Percentiles rank a stretch among this genome's conserved stretches.
Conservation (phyloP, 2,329 filamentous ascomycete genomes). For the Rhynchosporium graminicola region DNA sequence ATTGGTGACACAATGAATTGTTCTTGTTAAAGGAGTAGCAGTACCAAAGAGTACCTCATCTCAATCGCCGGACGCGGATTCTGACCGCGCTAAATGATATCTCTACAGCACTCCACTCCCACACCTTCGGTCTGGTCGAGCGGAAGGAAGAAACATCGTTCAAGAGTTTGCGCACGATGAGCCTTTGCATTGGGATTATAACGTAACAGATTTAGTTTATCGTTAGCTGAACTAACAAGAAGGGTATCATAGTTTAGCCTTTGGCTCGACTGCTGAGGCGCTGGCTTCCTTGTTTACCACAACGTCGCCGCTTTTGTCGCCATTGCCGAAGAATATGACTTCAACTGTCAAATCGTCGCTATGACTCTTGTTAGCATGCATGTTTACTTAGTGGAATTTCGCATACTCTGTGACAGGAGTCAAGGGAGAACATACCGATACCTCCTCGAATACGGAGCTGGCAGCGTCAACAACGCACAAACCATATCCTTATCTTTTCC, state of each 20-base stretch:
- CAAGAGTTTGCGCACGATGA: too few relatives aligned
- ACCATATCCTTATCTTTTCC: constrained; percentile 93
- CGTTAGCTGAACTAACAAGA: not conserved
- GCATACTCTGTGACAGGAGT: constrained; percentile 4
- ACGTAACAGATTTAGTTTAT: too few relatives aligned
- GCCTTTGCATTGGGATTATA: too few relatives aligned
- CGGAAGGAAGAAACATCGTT: too few relatives aligned
- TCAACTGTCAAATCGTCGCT: constrained; percentile 96
- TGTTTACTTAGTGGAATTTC: too few relatives aligned
- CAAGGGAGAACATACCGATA: constrained; percentile 69
- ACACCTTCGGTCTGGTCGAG: too few relatives aligned
- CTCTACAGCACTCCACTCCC: too few relatives aligned
- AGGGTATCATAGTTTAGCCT: constrained; percentile 36
- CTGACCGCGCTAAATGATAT: too few relatives aligned
- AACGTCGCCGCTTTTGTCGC: constrained; percentile 74
- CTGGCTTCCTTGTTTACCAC: constrained; percentile 86
- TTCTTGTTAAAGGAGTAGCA: too few relatives aligned
- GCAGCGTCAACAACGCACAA: constrained; percentile 85
- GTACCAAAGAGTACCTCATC: too few relatives aligned
- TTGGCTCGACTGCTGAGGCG: constrained; percentile 47
- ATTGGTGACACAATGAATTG: too few relatives aligned
- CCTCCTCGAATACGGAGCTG: constrained; percentile 84
- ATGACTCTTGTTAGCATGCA: constrained; percentile 2
- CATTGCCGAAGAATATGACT: constrained; percentile 96
- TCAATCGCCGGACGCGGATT: too few relatives aligned